Evolutionary conservation across 345 rosid species (phyloP).

Genomic region (Balakata baccata): DNA sequence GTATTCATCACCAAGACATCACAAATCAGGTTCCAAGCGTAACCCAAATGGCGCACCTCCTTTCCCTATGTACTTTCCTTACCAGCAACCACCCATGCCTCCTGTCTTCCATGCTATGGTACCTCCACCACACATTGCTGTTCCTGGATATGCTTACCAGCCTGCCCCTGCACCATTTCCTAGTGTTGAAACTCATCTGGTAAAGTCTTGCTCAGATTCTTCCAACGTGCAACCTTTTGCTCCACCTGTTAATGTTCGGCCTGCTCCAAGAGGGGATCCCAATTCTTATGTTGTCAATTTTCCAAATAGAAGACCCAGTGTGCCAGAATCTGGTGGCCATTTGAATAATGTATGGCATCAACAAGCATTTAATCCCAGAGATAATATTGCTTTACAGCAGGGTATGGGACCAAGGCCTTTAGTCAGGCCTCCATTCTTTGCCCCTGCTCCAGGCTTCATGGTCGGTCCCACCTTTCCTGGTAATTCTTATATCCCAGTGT

Average conservation of each 20-base stretch:
- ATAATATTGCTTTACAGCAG: constrained; percentile 53
- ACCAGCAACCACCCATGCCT: constrained; percentile 47
- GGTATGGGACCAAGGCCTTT: constrained; percentile 66
- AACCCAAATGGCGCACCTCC: constrained; percentile 54
- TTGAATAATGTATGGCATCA: constrained; percentile 61
- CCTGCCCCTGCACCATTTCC: constrained; percentile 67
- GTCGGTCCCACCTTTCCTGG: constrained; percentile 76
- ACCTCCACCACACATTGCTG: constrained; percentile 60
- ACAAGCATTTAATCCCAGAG: constrained; percentile 50
- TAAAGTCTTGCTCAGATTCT: constrained; percentile 57
- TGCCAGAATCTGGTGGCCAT: constrained; percentile 46
- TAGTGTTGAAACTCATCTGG: constrained; percentile 50
- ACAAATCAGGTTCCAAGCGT: constrained; percentile 61
- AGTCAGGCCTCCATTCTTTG: constrained; percentile 54
- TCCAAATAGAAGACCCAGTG: constrained; percentile 46
- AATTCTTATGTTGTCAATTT: constrained; percentile 39
- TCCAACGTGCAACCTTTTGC: constrained; percentile 46
- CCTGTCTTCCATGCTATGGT: constrained; percentile 55
- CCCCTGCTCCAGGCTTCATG: constrained; percentile 69
- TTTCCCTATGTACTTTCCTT: constrained; percentile 51
- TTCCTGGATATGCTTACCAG: constrained; percentile 58
- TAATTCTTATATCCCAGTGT: constrained; percentile 35
- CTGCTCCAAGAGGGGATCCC: constrained; percentile 61
- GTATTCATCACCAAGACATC: constrained; percentile 52
- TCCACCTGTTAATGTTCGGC: constrained; percentile 50